Base-by-base conservation (phyloP, 768 basidiomycete genomes). In the Kwoniella bestiolae region DNA sequence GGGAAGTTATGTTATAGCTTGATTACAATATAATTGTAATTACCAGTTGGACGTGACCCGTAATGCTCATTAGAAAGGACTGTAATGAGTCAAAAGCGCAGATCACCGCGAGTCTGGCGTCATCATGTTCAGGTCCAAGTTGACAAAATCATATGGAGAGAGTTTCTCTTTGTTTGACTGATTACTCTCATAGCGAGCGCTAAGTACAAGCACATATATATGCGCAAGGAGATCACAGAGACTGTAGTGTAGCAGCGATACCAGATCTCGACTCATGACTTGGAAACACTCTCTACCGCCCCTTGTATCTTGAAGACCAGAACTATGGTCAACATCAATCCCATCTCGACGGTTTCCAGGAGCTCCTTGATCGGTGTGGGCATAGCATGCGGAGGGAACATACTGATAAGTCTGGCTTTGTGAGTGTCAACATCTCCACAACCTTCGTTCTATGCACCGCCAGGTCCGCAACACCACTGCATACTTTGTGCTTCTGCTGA, bases 351-450 rank as follows among this genome's bases (percentile, higher is more conserved):
- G 18, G 75, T 78, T 9, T 71, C 75, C 4, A 66, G 63, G 4
- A 72, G 77, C 1, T 78, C 76, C 0, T 66, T 81, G 58, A 87
- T 91, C 60, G 94, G 94, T 16, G 94, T 97, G 35, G 84, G 85
- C 4, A 87, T 94, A 35, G 90, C 93, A 3, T 86, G 95, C 60
- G 83, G 85, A 7, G 94, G 94, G 32, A 95, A 95, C 76, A 82
- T 94, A 11, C 86, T 96, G 67, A 93, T 97, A 67, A 91, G 90
- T 9, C 85, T 94, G 25, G 94, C 92, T 16, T 85, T 98, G 78
- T 79, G 58, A 63, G 78, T 67, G n/a, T 50, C 18, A 28, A 21
- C 23, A 4, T 23, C n/a, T n/a, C n/a, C n/a, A n/a, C n/a, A n/a
- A n/a, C n/a, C n/a, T n/a, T n/a, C n/a, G n/a, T n/a, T n/a, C n/a